Evolutionary conservation across 352 stramenopile species (phyloP).

Genomic region (Globisporangium megalacanthum): DNA sequence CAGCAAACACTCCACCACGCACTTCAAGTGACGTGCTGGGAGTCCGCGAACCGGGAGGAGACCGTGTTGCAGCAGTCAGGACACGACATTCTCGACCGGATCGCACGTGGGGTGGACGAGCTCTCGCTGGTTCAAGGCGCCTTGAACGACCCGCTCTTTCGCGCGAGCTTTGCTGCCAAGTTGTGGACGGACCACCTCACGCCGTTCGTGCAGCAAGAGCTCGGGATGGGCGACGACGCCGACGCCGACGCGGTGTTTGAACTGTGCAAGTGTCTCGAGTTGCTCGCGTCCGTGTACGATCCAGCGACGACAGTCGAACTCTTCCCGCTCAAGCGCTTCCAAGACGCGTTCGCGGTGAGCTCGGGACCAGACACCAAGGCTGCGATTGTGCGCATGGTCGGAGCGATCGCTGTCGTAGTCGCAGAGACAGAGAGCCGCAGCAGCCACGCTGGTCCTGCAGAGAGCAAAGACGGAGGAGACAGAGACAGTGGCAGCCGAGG

Average conservation of each 20-base stretch:
- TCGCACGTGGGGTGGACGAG: too few species aligned
- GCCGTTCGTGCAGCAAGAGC: conserved; percentile 24
- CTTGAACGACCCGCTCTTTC: too few species aligned
- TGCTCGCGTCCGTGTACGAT: conserved; percentile 1
- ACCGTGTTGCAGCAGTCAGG: too few species aligned
- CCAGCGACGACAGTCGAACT: neutral
- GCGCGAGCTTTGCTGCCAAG: conserved; percentile 4
- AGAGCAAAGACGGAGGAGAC: too few species aligned
- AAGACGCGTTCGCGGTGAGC: neutral
- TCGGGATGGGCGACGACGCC: conserved; percentile 1
- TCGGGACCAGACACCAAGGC: neutral
- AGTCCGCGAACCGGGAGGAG: neutral
- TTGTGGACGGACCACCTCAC: conserved; percentile 21
- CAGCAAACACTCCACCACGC: conserved; percentile 26
- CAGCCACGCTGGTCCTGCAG: too few species aligned
- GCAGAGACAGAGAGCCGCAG: too few species aligned
- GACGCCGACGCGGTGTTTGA: neutral
- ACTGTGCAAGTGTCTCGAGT: conserved; percentile 7
- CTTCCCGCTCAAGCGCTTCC: neutral
- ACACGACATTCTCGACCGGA: too few species aligned
- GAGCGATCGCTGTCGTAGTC: too few species aligned
- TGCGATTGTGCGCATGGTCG: too few species aligned
- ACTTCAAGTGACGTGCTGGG: conserved; percentile 20
- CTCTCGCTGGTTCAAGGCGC: too few species aligned
- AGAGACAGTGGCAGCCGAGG: neutral